Evolutionary conservation across 1,139 yeast species (phyloP).

Genomic region (Blastobotrys apis): DNA sequence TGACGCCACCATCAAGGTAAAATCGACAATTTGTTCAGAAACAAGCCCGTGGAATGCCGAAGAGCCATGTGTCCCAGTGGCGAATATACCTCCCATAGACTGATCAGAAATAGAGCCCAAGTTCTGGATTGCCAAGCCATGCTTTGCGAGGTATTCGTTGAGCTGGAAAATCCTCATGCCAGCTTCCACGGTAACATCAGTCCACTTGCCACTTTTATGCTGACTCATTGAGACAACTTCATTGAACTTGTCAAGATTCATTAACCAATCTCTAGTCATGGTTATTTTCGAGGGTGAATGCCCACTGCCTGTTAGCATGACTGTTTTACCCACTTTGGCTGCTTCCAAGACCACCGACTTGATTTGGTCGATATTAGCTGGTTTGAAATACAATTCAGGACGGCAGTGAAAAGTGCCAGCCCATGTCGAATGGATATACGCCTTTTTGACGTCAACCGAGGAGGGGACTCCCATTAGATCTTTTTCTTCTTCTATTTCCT

Average conservation of each 20-base stretch:
- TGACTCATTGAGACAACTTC: slow-evolving; percentile 41
- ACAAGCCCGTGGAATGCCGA: slow-evolving; percentile 89
- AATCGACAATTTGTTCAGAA: slow-evolving; percentile 77
- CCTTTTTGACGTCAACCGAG: slow-evolving; percentile 10
- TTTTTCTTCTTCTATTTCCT: too few species aligned
- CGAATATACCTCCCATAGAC: slow-evolving; percentile 87
- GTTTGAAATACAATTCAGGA: slow-evolving; percentile 79
- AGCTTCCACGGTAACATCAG: slow-evolving; percentile 90
- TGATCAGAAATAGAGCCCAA: slow-evolving; percentile 94
- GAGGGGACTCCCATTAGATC: too few species aligned
- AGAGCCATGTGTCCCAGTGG: slow-evolving; percentile 97
- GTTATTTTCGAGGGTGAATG: slow-evolving; percentile 93
- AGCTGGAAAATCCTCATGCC: slow-evolving; percentile 81
- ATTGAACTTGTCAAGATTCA: slow-evolving; percentile 76
- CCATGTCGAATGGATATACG: slow-evolving; percentile 64
- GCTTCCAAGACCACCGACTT: slow-evolving; percentile 64
- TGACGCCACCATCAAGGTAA: slow-evolving; percentile 58
- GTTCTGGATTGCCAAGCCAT: slow-evolving; percentile 79
- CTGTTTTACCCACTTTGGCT: slow-evolving; percentile 51
- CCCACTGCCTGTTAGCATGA: slow-evolving; percentile 89
- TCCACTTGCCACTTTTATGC: slow-evolving; percentile 53
- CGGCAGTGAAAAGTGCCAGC: slow-evolving; percentile 79
- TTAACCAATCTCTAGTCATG: slow-evolving; percentile 83
- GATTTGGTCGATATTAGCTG: slow-evolving; percentile 60
- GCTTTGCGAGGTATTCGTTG: slow-evolving; percentile 58